Percentiles rank a stretch among this genome's conserved stretches.
Conservation (phyloP, 768 basidiomycete genomes). For the Lactarius trivialis region DNA sequence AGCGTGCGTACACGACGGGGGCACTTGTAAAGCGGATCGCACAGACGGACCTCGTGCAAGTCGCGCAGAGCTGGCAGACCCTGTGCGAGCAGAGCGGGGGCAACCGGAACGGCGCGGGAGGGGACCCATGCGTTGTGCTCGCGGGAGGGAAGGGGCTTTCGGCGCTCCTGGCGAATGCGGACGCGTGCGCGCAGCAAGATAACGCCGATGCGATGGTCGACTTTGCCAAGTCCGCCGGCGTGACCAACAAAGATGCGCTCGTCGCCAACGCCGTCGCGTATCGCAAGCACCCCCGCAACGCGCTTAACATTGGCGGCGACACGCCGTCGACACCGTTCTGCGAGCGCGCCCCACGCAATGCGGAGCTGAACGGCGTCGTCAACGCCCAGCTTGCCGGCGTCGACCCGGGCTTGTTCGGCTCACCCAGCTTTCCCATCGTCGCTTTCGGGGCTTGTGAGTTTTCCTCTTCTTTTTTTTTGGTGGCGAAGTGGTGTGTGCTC, state of each 20-base stretch:
- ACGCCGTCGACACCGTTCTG: constrained; percentile 48
- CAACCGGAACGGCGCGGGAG: constrained; percentile 28
- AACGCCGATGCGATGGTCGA: constrained; percentile 45
- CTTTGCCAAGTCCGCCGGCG: constrained; percentile 40
- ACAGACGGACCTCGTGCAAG: constrained; percentile 33
- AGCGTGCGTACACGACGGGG: constrained; percentile 13
- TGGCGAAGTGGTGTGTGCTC: not conserved
- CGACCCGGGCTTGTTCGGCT: constrained; percentile 47
- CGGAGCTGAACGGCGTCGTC: constrained; percentile 44
- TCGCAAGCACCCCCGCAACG: constrained; percentile 39
- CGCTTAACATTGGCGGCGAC: constrained; percentile 38
- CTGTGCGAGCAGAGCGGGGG: constrained; percentile 39
- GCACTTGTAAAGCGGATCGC: constrained; percentile 28
- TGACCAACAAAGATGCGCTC: constrained; percentile 35
- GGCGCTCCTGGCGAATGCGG: constrained; percentile 40
- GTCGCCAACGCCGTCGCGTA: constrained; percentile 40
- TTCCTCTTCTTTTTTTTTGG: not conserved
- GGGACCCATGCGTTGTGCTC: constrained; percentile 38
- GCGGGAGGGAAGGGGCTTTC: constrained; percentile 37
- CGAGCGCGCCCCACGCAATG: constrained; percentile 46
- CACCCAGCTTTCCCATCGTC: constrained; percentile 39
- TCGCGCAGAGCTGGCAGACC: constrained; percentile 39
- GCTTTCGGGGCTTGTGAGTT: constrained; percentile 42
- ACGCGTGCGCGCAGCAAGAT: constrained; percentile 44
- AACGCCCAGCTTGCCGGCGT: constrained; percentile 52